phyloP scores from a whole-genome alignment of 805 yeast genomes.

The Barnettozyma pratensis region DNA sequence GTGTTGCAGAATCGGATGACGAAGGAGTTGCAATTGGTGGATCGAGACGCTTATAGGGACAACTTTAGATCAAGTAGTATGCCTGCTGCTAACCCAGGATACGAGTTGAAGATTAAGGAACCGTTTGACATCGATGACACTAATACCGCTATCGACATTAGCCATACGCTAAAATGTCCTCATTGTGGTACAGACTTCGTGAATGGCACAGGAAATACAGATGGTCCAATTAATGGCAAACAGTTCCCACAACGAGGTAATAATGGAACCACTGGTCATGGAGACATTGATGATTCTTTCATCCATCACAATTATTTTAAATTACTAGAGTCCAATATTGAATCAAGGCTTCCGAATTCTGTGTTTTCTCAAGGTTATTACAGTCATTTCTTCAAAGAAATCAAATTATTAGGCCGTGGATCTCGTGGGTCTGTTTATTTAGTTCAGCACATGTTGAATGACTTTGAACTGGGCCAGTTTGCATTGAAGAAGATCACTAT shows the following conservation, averaged over 20 bases:
- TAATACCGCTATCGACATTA: not conserved
- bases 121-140: no score
- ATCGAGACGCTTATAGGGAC: not conserved
- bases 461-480: conserved; percentile 67
- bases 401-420: conserved; percentile 68
- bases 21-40: conserved; percentile 6
- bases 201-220: not conserved
- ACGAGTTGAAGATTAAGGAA: no score
- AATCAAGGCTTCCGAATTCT: conserved; percentile 37
- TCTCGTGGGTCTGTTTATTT: conserved; percentile 81
- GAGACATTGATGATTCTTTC: not conserved
- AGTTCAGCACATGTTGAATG: conserved; percentile 76
- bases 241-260: no score
- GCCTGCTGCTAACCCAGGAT: no score
- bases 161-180: conserved; percentile 3
- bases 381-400: conserved; percentile 58
- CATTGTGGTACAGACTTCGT: conserved; percentile 6
- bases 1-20: conserved; percentile 10
- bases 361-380: conserved; percentile 83
- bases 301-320: conserved; percentile 18
- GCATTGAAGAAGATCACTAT: conserved; percentile 84
- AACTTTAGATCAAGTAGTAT: not conserved
- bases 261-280: not conserved
- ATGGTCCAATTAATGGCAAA: no score
- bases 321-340: conserved; percentile 15